Base-by-base conservation (phyloP, 306 rosid species). In the Cucumis hystrix region DNA sequence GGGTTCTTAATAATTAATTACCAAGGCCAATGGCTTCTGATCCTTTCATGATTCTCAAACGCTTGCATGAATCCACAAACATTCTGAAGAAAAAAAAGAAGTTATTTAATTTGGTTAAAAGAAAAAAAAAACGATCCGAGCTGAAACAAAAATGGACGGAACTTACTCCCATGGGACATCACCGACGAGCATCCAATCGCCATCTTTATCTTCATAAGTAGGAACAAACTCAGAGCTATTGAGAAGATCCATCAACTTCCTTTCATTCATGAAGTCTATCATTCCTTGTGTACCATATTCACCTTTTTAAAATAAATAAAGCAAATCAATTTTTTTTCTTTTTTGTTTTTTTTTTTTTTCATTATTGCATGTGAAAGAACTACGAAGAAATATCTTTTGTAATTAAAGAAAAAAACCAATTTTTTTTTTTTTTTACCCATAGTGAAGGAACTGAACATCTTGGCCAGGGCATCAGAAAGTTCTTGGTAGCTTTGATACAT, bases 111-210 rank as follows among this genome's bases (percentile, higher is more conserved):
- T 35, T 10, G 17, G 9, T 40, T 11, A 11, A 18, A 67, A n/a
- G 8, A 4, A 40, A 40, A 66, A 28, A 23, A 17, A 17, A 39
- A 6, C 41, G 8, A 39, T 3, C 7, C 41, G 6, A 9, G 23
- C 16, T 9, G 59, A 61, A 61, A 11, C 0, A 13, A 1, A 37
- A 40, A 2, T 8, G 20, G n/a, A 63, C 49, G 51, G 79, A 80
- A 80, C 96, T 85, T 86, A 90, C 96, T 86, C 82, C 96, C 96
- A 90, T 59, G 95, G 95, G 81, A 90, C 95, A 83, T 90, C 95
- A n/a, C 95, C 95, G 65, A 90, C 95, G 70, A 90, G 92, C 96
- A 90, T 90, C 96, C 96, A 90, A 57, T 90, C 96, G 10, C 96
- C 96, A 65, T 90, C 92, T 87, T 88, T 90, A 82, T 90, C 96